Percentiles rank a stretch among this genome's conserved stretches.
These are phyloP conservation scores for Posidonia australis DNA, from an alignment of 106 monocot genomes.

Conservation along the genomic window DNA sequence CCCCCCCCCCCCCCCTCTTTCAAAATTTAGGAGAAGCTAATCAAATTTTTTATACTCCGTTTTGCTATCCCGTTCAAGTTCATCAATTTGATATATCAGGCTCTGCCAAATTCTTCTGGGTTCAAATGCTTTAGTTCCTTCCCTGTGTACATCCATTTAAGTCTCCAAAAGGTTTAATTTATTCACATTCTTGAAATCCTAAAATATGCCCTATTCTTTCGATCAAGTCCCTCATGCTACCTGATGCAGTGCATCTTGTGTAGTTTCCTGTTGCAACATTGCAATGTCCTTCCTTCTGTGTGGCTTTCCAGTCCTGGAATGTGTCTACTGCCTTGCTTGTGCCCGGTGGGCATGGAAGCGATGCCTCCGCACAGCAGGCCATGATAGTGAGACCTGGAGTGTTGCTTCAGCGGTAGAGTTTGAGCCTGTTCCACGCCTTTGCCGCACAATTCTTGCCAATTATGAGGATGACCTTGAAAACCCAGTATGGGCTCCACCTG, in stretches of 20 bases:
- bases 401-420: slow-evolving; percentile 23
- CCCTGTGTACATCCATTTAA: too few species aligned
- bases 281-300: slow-evolving; percentile 19
- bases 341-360: slow-evolving; percentile 48
- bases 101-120: too few species aligned
- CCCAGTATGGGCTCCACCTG: slow-evolving; percentile 25
- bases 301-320: slow-evolving; percentile 27
- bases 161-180: too few species aligned
- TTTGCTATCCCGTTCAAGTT: too few species aligned
- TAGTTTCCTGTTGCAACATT: neutral
- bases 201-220: too few species aligned
- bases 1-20: too few species aligned
- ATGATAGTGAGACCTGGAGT: slow-evolving; percentile 43
- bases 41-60: too few species aligned
- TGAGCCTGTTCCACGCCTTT: slow-evolving; percentile 37
- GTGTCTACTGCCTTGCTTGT: slow-evolving; percentile 38
- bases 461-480: slow-evolving; percentile 42
- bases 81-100: too few species aligned
- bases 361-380: slow-evolving; percentile 31
- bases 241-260: neutral
- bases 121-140: too few species aligned
- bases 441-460: slow-evolving; percentile 40
- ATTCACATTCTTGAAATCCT: too few species aligned
- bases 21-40: too few species aligned
- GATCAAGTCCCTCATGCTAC: neutral